Conservation (phyloP, 2,329 filamentous ascomycete genomes). For the Lasiodiplodia theobromae region DNA sequence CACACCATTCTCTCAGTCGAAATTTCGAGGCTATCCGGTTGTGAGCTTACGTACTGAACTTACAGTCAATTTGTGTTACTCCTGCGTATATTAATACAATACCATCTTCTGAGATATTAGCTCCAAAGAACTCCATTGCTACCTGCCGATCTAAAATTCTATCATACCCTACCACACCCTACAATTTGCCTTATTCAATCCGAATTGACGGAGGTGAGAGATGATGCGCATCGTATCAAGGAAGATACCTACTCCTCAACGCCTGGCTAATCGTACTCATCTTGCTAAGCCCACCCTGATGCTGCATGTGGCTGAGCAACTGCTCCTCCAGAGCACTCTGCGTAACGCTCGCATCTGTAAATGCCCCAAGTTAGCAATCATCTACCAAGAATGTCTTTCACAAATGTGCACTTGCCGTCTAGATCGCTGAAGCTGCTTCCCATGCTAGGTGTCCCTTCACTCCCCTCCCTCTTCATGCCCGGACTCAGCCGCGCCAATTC, state of each 20-base stretch:
- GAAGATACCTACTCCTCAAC: constrained; percentile 67
- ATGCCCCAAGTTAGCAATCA: background rate
- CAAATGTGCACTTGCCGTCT: constrained; percentile 63
- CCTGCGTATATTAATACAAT: background rate
- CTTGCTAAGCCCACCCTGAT: constrained; percentile 53
- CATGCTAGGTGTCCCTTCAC: constrained; percentile 79
- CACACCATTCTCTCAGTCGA: no score
- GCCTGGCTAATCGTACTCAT: constrained; percentile 72
- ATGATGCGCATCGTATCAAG: background rate
- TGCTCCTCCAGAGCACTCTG: constrained; percentile 83
- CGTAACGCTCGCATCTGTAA: constrained; percentile 76
- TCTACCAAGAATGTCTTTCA: background rate
- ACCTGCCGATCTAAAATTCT: background rate
- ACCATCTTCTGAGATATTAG: background rate
- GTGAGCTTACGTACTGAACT: background rate
- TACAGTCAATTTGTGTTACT: background rate
- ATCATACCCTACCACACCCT: background rate
- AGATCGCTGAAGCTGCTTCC: constrained; percentile 87
- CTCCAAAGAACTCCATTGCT: background rate
- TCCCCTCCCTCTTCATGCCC: constrained; percentile 64
- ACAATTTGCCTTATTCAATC: background rate
- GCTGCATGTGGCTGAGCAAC: constrained; percentile 73
- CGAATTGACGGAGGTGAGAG: background rate
- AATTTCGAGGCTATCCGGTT: background rate
- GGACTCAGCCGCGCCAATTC: constrained; percentile 63